Evolutionary conservation across 495 filamentous ascomycete genomes (phyloP), one percentile per base, ranked within the genome.

Genomic region (Tetracladium setigerum): DNA sequence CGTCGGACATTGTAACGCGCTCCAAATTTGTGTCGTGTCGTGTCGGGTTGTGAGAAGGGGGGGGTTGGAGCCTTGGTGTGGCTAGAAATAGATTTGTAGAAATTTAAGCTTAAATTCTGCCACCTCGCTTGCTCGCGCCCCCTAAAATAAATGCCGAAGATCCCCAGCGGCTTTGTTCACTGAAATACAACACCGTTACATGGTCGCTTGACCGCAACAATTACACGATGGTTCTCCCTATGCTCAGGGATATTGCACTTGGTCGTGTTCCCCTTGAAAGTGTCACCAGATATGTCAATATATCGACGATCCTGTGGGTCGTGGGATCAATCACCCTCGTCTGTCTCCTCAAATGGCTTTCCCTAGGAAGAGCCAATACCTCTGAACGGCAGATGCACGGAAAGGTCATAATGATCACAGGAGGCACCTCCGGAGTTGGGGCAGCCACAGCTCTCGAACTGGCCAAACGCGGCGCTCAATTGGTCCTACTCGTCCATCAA

Each of bases 361-460:
- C 82, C 60, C 75, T 76, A 37, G 92, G 92, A 52, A 79, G 84
- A 9, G 67, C 62, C 58, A 95, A 89, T 62, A 61, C 62, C 33
- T 81, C 87, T 40, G 92, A 95, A 64, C 77, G 89, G 42, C 67
- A 86, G 54, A 89, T 97, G 87, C 87, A 95, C 59, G 85, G 86
- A 12, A 89, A 91, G 55, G 87, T 97, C 9, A 73, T 95, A 18
- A 83, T 99, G 77, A 79, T 99, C 9, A 99, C 92, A 12, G 92
- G 92, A 43, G 92, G 89, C 22, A 99, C 92, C 44, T 91, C 89
- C 14, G 92, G 92, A 24, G 89, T 99, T 59, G 92, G 92, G 42
- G 84, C 88, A 47, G 72, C 72, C 47, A 76, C 87, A 19, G 82
- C 82, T 15, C 72, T 76, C 46, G 75, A 81, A 52, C 81, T 99